These are phyloP conservation scores for Quercus phellos DNA, from an alignment of 331 rosid species.

Conservation along the genomic window DNA sequence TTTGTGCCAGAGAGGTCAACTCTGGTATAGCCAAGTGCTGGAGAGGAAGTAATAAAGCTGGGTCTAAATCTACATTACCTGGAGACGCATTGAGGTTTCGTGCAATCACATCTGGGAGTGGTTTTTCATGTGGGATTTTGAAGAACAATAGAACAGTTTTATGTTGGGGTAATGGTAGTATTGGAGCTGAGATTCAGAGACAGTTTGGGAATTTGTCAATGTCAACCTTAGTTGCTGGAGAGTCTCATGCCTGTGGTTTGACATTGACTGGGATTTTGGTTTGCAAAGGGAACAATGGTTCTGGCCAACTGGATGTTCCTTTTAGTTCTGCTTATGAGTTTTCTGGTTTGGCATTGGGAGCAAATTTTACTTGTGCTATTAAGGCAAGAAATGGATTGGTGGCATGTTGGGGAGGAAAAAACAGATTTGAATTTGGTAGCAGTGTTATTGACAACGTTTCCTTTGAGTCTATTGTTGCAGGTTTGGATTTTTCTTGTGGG, in stretches of 20 bases:
- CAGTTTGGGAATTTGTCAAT: conserved; percentile 49
- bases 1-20: conserved; percentile 65
- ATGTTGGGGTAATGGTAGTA: conserved; percentile 62
- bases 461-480: conserved; percentile 63
- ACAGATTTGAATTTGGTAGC: conserved; percentile 1
- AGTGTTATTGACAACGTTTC: conserved; percentile 31
- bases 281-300: conserved; percentile 55
- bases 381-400: conserved; percentile 42
- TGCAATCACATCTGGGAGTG: conserved; percentile 53
- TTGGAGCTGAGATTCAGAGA: conserved; percentile 40
- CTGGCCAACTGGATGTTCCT: conserved; percentile 52
- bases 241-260: conserved; percentile 76
- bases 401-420: conserved; percentile 57
- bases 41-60: conserved; percentile 46
- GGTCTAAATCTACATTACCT: conserved; percentile 37
- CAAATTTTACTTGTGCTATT: conserved; percentile 54
- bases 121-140: conserved; percentile 68
- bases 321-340: conserved; percentile 30
- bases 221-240: conserved; percentile 66
- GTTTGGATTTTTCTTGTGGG: conserved; percentile 69
- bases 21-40: conserved; percentile 60
- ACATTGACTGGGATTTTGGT: conserved; percentile 42
- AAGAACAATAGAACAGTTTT: conserved; percentile 24
- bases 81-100: conserved; percentile 34
- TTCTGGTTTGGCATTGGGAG: conserved; percentile 60